Evolutionary conservation across 192 early-diverging fungal genomes (phyloP).

Genomic region (Phlyctochytrium arcticum): DNA sequence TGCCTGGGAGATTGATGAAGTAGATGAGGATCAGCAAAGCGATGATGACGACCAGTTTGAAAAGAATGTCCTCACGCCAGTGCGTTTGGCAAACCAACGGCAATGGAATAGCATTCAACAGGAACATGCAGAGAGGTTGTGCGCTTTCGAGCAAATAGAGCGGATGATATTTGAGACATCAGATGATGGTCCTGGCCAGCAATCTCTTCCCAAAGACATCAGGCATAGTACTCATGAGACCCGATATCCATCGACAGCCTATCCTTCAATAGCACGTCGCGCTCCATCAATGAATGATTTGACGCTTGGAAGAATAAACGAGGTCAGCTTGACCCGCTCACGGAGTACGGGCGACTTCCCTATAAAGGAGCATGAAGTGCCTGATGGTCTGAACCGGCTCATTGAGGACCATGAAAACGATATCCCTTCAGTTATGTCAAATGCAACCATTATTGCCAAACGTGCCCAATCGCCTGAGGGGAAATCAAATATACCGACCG

Average conservation of each 20-base stretch:
- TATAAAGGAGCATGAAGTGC: background rate
- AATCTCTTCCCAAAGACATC: too few species aligned
- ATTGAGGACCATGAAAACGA: background rate
- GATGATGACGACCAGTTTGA: background rate
- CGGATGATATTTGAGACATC: background rate
- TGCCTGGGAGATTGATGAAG: too few species aligned
- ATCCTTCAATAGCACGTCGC: too few species aligned
- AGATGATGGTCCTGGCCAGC: background rate
- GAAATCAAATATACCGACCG: too few species aligned
- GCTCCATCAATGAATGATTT: background rate
- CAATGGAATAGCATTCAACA: background rate
- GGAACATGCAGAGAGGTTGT: background rate
- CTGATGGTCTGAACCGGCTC: background rate
- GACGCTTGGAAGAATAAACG: background rate
- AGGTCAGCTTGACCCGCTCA: background rate
- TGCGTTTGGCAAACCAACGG: background rate
- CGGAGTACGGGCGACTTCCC: background rate
- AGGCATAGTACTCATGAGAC: too few species aligned
- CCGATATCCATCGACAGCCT: too few species aligned
- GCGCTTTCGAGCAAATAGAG: slow-evolving; percentile 18
- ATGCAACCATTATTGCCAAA: too few species aligned
- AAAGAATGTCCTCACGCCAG: slow-evolving; percentile 6
- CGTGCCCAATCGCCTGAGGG: too few species aligned
- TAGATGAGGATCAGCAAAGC: too few species aligned
- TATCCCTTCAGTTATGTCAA: background rate